Evolutionary conservation across 139 green algal genomes (phyloP).

Genomic region (Volvox africanus): DNA sequence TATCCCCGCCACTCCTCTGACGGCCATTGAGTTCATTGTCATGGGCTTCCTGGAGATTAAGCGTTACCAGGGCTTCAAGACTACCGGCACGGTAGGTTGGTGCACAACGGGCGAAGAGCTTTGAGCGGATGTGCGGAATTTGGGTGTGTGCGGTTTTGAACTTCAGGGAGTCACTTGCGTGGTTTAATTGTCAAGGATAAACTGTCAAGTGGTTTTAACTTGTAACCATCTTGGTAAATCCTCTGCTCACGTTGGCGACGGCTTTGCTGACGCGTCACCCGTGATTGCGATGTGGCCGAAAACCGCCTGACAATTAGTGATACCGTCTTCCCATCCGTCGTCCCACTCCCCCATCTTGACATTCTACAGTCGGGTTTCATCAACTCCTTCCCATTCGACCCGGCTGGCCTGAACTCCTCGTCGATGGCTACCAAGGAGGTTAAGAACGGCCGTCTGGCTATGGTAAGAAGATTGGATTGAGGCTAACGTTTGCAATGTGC

Average conservation of each 20-base stretch:
- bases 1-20: constrained; percentile 69
- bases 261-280: no score
- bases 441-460: constrained; percentile 97
- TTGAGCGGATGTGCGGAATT: no score
- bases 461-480: constrained; percentile 76
- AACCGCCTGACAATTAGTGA: no score
- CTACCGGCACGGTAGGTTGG: constrained; percentile 79
- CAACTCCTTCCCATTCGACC: constrained; percentile 91
- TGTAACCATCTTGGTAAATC: no score
- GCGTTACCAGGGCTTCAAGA: constrained; percentile 87
- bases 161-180: no score
- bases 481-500: no score
- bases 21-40: constrained; percentile 75
- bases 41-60: constrained; percentile 89
- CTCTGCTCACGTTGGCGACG: no score
- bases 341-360: not conserved
- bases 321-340: no score
- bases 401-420: constrained; percentile 81
- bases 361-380: constrained; percentile 82
- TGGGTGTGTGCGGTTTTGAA: no score
- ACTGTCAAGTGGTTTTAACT: no score
- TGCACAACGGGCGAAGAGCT: not conserved
- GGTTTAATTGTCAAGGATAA: no score
- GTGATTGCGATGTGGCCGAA: no score
- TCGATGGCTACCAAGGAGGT: constrained; percentile 93